Evolutionary conservation across 202 grass and related monocot genomes (phyloP).

Genomic region (Schoenoplectus triqueter): DNA sequence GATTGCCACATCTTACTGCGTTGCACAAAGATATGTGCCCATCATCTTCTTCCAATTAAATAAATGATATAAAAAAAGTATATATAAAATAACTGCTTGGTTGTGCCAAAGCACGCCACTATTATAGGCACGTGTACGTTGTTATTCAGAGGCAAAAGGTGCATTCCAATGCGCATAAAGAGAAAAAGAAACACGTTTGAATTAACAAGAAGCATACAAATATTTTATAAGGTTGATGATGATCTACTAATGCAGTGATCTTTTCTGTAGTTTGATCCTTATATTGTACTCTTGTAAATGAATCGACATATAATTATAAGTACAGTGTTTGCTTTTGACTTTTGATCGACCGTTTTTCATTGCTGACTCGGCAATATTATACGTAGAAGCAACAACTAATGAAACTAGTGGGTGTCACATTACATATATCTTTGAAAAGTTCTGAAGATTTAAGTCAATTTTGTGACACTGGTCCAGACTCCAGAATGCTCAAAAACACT

Average conservation of each 20-base stretch:
- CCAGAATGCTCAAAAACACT: not conserved
- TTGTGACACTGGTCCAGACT: not conserved
- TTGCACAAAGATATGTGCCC: too few species aligned
- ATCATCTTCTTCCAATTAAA: too few species aligned
- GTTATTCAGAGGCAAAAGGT: too few species aligned
- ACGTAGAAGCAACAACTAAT: not conserved
- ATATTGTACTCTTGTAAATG: not conserved
- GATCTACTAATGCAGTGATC: not conserved
- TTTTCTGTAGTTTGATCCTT: not conserved
- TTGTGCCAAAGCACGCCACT: too few species aligned
- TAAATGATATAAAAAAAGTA: too few species aligned
- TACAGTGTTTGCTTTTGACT: not conserved
- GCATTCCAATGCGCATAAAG: too few species aligned
- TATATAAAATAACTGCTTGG: too few species aligned
- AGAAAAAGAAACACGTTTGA: too few species aligned
- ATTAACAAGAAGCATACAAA: too few species aligned
- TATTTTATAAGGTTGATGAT: too few species aligned
- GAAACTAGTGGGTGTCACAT: not conserved
- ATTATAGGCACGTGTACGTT: too few species aligned
- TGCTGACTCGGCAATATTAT: not conserved
- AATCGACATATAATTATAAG: not conserved
- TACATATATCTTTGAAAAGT: constrained; percentile 4
- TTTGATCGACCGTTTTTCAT: not conserved
- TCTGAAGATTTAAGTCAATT: not conserved
- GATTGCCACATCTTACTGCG: too few species aligned